A percentile compares a stretch with the other conserved stretches of the same genome.
phyloP scores from a whole-genome alignment of 2,329 filamentous ascomycete species.

The Gaeumannomyces tritici region DNA sequence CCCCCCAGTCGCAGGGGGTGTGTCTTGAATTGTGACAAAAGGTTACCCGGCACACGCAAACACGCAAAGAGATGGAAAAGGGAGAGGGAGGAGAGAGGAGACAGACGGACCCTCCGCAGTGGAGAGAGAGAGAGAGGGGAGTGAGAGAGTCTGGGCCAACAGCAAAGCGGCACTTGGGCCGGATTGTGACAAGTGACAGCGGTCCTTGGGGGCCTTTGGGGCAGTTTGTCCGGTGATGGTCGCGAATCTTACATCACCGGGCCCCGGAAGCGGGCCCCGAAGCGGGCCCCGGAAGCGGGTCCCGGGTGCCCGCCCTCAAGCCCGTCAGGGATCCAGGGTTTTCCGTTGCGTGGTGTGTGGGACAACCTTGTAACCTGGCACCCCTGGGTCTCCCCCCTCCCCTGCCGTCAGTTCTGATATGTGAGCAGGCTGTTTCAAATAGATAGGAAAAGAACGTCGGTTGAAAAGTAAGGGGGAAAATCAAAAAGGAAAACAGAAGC shows the following conservation, averaged over 20 bases:
- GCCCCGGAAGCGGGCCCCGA: too few species aligned
- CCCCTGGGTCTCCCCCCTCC: too few species aligned
- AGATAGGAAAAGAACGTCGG: too few species aligned
- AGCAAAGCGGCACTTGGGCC: conserved; percentile 2
- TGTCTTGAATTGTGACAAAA: not conserved
- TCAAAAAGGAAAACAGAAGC: not conserved
- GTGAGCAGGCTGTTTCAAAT: too few species aligned
- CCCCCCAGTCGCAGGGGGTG: too few species aligned
- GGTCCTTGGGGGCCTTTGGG: conserved; percentile 2
- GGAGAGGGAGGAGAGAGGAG: not conserved
- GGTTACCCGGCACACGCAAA: not conserved
- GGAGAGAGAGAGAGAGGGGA: not conserved
- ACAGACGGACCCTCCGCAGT: not conserved
- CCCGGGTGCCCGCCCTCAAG: too few species aligned
- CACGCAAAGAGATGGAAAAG: not conserved
- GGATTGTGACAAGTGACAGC: conserved; percentile 6
- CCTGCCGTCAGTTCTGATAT: not conserved
- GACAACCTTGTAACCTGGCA: too few species aligned
- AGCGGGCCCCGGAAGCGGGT: too few species aligned
- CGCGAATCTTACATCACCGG: not conserved
- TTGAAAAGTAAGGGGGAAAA: not conserved
- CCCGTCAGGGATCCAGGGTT: too few species aligned
- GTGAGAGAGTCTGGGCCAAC: too few species aligned
- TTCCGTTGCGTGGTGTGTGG: too few species aligned
- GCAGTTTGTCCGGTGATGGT: not conserved